Conservation (phyloP, 805 yeast species). For the Ogataea thermomethanolica region DNA sequence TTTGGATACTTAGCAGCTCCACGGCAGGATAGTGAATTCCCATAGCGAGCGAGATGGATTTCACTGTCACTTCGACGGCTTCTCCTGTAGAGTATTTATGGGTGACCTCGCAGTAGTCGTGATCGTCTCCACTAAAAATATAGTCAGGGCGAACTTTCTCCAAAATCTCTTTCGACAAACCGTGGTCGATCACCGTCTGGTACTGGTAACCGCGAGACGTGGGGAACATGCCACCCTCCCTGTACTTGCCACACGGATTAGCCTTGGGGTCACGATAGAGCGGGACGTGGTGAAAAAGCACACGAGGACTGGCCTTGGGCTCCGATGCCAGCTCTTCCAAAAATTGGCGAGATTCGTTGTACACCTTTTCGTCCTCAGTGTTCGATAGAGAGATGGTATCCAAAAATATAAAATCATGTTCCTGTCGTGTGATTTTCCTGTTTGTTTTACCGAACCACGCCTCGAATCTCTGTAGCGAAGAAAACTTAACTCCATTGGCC, state of each 20-base stretch:
- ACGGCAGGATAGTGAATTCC: slow-evolving; percentile 85
- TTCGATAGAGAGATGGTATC: slow-evolving; percentile 85
- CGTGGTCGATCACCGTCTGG: slow-evolving; percentile 78
- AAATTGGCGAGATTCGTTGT: slow-evolving; percentile 48
- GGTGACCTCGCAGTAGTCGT: slow-evolving; percentile 68
- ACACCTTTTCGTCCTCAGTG: slow-evolving; percentile 41
- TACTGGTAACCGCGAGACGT: slow-evolving; percentile 76
- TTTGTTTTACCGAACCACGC: slow-evolving; percentile 72
- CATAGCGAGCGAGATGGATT: slow-evolving; percentile 89
- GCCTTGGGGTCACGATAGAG: slow-evolving; percentile 61
- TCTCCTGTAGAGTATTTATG: slow-evolving; percentile 13
- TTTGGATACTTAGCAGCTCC: slow-evolving; percentile 65
- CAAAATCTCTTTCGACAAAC: slow-evolving; percentile 57
- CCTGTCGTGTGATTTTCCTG: slow-evolving; percentile 50
- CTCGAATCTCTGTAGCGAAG: slow-evolving; percentile 59
- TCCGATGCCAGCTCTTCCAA: slow-evolving; percentile 37
- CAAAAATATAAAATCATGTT: slow-evolving; percentile 70
- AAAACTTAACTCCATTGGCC: slow-evolving; percentile 63
- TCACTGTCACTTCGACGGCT: slow-evolving; percentile 70
- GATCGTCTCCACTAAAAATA: slow-evolving; percentile 92
- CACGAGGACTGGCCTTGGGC: slow-evolving; percentile 46
- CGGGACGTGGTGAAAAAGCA: slow-evolving; percentile 86
- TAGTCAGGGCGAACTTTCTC: slow-evolving; percentile 58
- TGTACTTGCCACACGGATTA: slow-evolving; percentile 67
- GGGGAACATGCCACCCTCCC: slow-evolving; percentile 75